These are phyloP conservation scores for Cercis canadensis DNA, from an alignment of 306 rosid species.

Conservation along the genomic window DNA sequence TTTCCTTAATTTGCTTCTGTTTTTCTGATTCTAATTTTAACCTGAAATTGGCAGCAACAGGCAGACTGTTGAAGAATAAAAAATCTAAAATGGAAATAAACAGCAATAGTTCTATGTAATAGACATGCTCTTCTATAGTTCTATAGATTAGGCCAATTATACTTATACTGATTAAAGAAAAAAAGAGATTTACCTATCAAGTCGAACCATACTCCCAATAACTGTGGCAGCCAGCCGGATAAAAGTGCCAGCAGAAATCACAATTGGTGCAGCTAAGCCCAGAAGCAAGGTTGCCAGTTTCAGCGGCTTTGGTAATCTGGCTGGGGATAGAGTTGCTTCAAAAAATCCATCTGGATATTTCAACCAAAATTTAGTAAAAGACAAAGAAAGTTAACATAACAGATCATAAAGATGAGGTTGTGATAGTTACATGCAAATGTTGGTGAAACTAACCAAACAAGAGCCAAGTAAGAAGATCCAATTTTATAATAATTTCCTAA, in stretches of 20 bases:
- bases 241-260: constrained; percentile 79
- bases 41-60: constrained; percentile 5
- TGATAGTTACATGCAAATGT: constrained; percentile 80
- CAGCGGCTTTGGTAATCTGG: constrained; percentile 85
- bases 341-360: constrained; percentile 81
- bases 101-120: constrained; percentile 21
- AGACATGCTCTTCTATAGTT: background rate
- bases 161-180: background rate
- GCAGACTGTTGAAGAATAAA: constrained; percentile 15
- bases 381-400: constrained; percentile 9
- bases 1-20: background rate
- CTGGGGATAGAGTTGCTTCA: constrained; percentile 88
- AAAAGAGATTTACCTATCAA: constrained; percentile 72
- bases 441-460: constrained; percentile 93
- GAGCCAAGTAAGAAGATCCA: constrained; percentile 92
- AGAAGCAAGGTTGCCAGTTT: constrained; percentile 80
- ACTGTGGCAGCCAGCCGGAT: constrained; percentile 65
- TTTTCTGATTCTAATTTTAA: background rate
- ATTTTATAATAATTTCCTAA: constrained; percentile 80
- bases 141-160: constrained; percentile 1
- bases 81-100: background rate
- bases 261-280: constrained; percentile 74
- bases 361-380: constrained; percentile 39
- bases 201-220: constrained; percentile 77
- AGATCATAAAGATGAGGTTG: constrained; percentile 28